Evolutionary conservation across 1,284 basidiomycete genomes (phyloP).

Genomic region (Omphalotus olearius): DNA sequence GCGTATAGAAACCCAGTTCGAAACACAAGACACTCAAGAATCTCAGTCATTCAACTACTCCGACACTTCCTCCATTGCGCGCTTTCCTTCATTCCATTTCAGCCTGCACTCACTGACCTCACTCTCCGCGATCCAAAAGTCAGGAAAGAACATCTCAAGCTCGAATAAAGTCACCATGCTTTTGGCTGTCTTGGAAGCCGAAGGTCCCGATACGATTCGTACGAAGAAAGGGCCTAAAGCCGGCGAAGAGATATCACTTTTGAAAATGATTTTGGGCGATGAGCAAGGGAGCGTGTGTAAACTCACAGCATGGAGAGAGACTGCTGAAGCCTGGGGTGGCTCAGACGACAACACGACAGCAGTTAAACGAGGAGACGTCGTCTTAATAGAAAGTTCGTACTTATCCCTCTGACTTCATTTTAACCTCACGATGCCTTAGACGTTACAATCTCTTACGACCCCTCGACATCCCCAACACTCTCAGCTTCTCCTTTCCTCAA

Average conservation of each 20-base stretch:
- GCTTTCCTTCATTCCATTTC: constrained; percentile 66
- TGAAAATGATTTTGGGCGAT: constrained; percentile 26
- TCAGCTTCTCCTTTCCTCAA: constrained; percentile 62
- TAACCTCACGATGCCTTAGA: constrained; percentile 30
- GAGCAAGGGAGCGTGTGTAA: constrained; percentile 45
- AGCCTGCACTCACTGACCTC: constrained; percentile 51
- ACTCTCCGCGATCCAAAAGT: constrained; percentile 34
- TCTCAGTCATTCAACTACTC: constrained; percentile 50
- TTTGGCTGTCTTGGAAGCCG: constrained; percentile 64
- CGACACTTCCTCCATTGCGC: constrained; percentile 59
- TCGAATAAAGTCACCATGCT: constrained; percentile 50
- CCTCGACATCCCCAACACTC: constrained; percentile 37
- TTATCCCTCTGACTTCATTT: neutral
- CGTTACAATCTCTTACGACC: constrained; percentile 42
- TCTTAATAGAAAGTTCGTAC: constrained; percentile 61
- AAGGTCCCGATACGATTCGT: constrained; percentile 62
- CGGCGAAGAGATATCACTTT: constrained; percentile 59
- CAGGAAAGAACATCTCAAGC: neutral
- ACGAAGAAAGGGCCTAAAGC: constrained; percentile 63
- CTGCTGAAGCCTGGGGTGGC: constrained; percentile 68
- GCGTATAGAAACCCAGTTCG: constrained; percentile 23
- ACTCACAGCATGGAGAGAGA: constrained; percentile 71
- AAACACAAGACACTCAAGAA: constrained; percentile 43
- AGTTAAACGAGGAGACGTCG: constrained; percentile 64
- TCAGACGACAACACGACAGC: constrained; percentile 26